phyloP scores from a whole-genome alignment of 352 stramenopile genomes.

The Plasmopara muralis region DNA sequence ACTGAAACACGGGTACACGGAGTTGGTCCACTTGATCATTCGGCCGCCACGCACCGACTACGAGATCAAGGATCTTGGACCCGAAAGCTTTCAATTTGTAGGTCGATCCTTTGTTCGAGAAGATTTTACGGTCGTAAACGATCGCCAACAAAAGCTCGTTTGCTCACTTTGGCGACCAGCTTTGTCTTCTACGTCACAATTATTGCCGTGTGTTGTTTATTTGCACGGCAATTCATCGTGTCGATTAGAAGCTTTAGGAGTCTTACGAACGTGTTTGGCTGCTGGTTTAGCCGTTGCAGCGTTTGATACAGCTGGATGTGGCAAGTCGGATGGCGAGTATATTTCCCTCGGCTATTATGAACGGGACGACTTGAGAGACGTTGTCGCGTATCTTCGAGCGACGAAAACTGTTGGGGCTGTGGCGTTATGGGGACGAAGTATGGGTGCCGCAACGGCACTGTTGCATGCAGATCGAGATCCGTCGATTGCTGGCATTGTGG shows the following conservation, averaged over 20 bases:
- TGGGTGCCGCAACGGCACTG: conserved; percentile 97
- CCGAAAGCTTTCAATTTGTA: conserved; percentile 86
- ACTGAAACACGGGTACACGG: conserved; percentile 88
- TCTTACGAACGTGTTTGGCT: conserved; percentile 81
- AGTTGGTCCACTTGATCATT: conserved; percentile 97
- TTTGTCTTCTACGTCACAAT: conserved; percentile 24
- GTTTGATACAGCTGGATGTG: conserved; percentile 96
- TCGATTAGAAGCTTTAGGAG: conserved; percentile 91
- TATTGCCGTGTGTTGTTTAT: conserved; percentile 93
- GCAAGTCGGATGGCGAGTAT: conserved; percentile 95
- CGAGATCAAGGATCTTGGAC: conserved; percentile 86
- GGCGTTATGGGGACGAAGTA: conserved; percentile 95
- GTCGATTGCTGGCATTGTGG: conserved; percentile 94
- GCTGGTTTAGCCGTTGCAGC: conserved; percentile 93
- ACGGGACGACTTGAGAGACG: conserved; percentile 76
- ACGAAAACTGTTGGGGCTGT: conserved; percentile 91
- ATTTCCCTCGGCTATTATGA: conserved; percentile 98
- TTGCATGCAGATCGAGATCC: conserved; percentile 96
- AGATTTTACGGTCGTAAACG: conserved; percentile 87
- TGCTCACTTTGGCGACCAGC: conserved; percentile 93
- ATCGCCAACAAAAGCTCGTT: conserved; percentile 80
- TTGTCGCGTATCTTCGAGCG: conserved; percentile 91
- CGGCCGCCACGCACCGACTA: conserved; percentile 92
- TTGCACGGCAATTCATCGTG: conserved; percentile 97
- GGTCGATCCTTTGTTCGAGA: conserved; percentile 79